These are phyloP conservation scores for Phaeosphaeriaceae sp. DNA, from an alignment of 2,329 filamentous ascomycete genomes.

Conservation along the genomic window DNA sequence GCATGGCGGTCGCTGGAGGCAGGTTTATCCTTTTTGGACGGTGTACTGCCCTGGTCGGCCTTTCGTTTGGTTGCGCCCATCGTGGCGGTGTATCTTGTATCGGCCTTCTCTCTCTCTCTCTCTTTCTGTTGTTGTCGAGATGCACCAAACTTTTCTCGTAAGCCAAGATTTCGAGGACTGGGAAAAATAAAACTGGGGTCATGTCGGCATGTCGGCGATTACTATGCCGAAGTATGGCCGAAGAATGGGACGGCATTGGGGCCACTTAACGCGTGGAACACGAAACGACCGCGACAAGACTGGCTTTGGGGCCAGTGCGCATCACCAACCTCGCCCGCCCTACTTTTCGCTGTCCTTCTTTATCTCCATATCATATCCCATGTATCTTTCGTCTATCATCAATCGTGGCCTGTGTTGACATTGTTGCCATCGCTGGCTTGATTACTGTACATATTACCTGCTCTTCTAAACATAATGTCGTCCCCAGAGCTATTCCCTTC, in stretches of 20 bases:
- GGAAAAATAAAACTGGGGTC: slow-evolving; percentile 2
- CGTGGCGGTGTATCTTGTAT: too few species aligned
- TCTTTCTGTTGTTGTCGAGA: slow-evolving; percentile 9
- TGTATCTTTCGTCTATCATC: slow-evolving; percentile 4
- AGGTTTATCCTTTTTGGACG: slow-evolving; percentile 40
- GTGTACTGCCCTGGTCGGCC: slow-evolving; percentile 45
- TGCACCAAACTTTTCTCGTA: slow-evolving; percentile 13
- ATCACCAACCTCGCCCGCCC: slow-evolving; percentile 2
- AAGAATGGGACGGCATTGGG: neutral
- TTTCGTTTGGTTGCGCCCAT: slow-evolving; percentile 58
- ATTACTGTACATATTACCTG: slow-evolving; percentile 12
- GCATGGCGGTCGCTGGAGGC: slow-evolving; percentile 38
- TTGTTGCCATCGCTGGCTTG: slow-evolving; percentile 8
- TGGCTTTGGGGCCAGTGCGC: slow-evolving; percentile 8
- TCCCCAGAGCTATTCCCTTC: slow-evolving; percentile 47
- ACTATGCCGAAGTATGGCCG: neutral
- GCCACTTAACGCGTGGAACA: slow-evolving; percentile 9
- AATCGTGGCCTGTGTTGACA: neutral
- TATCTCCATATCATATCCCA: too few species aligned
- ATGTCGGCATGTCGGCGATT: neutral
- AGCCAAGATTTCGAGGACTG: slow-evolving; percentile 24
- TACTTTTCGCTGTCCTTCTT: slow-evolving; percentile 9
- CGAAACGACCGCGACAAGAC: slow-evolving; percentile 14
- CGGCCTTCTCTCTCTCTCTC: too few species aligned
- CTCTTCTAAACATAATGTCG: slow-evolving; percentile 27